Conservation (phyloP, 2,329 filamentous ascomycete species). For the Neofusicoccum ribis region DNA sequence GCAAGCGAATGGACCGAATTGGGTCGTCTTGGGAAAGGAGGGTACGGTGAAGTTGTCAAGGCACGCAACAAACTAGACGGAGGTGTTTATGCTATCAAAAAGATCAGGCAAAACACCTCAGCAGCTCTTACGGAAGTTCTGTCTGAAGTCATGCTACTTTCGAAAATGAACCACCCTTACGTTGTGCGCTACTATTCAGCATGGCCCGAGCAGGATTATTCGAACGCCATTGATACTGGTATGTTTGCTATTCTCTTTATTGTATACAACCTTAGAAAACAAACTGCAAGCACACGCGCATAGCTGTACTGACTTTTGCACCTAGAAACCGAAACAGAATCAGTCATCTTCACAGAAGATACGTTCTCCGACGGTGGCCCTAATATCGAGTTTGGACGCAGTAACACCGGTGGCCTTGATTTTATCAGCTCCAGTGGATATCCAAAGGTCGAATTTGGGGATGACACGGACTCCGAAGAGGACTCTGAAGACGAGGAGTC, state of each 20-base stretch:
- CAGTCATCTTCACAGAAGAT: slow-evolving; percentile 32
- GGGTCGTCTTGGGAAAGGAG: slow-evolving; percentile 84
- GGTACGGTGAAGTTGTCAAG: slow-evolving; percentile 95
- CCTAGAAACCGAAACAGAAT: slow-evolving; percentile 34
- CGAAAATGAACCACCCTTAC: slow-evolving; percentile 87
- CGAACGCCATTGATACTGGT: slow-evolving; percentile 20
- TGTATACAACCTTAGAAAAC: not conserved
- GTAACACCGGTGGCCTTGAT: slow-evolving; percentile 76
- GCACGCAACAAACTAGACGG: slow-evolving; percentile 92
- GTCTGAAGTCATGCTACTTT: slow-evolving; percentile 83
- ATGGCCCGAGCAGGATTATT: slow-evolving; percentile 76
- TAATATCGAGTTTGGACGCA: slow-evolving; percentile 58
- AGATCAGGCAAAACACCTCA: slow-evolving; percentile 81
- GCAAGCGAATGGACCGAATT: slow-evolving; percentile 88
- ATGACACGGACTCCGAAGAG: slow-evolving; percentile 45
- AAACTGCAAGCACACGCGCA: slow-evolving; percentile 23
- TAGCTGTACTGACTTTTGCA: not conserved
- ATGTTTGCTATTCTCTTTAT: not conserved
- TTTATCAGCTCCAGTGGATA: slow-evolving; percentile 88
- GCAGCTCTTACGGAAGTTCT: slow-evolving; percentile 75
- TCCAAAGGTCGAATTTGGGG: slow-evolving; percentile 75
- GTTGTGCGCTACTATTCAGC: slow-evolving; percentile 91
- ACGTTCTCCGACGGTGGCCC: slow-evolving; percentile 23
- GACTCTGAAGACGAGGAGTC: slow-evolving; percentile 37
- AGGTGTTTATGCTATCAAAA: slow-evolving; percentile 94